Conservation (phyloP, 2,329 filamentous ascomycete species). For the Phyllosticta capitalensis region DNA sequence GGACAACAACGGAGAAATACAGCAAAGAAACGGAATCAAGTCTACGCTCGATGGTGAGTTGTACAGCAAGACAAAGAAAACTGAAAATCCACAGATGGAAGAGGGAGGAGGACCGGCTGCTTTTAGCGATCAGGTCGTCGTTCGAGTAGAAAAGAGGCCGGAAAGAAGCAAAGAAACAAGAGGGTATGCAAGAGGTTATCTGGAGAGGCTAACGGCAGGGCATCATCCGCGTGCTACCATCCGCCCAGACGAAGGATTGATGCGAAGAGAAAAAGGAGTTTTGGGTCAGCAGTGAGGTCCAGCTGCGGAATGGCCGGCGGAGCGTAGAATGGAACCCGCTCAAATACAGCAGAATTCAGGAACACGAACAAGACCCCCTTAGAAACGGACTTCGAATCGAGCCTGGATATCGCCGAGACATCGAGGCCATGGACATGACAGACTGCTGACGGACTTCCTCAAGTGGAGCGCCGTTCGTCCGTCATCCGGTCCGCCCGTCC, state of each 20-base stretch:
- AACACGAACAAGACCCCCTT: neutral
- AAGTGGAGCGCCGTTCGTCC: neutral
- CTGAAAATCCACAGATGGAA: neutral
- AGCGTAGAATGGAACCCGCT: neutral
- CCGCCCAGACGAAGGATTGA: neutral
- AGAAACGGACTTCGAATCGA: neutral
- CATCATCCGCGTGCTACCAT: neutral
- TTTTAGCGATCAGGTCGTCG: neutral
- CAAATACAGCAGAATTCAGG: neutral
- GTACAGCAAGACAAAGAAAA: neutral
- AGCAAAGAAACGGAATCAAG: neutral
- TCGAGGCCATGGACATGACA: neutral
- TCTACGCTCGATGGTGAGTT: neutral
- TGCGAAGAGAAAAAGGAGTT: neutral
- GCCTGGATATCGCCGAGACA: neutral
- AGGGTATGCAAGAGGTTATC: neutral
- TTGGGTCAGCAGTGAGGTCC: neutral
- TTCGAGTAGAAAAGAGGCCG: neutral
- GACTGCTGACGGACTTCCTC: neutral
- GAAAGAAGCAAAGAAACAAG: neutral
- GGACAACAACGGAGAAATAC: too few relatives aligned
- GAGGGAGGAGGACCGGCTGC: neutral
- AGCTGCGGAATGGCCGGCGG: neutral
- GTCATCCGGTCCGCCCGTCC: neutral
- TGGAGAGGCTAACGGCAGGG: neutral